Evolutionary conservation across 768 basidiomycete species (phyloP).

Genomic region (Fomitopsis serialis): DNA sequence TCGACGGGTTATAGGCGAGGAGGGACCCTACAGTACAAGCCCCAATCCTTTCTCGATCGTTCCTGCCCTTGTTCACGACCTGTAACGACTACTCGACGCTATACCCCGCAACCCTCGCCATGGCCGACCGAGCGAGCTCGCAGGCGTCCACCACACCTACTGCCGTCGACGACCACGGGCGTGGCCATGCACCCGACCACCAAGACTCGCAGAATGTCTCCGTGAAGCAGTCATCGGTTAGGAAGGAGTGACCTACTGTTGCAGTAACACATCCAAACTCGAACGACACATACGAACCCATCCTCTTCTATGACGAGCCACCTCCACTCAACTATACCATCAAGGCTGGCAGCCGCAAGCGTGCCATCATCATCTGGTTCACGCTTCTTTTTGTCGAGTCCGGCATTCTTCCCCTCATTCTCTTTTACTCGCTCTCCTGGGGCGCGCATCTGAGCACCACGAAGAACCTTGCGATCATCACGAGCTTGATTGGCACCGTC

Average conservation of each 20-base stretch:
- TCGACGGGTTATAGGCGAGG: too few relatives aligned
- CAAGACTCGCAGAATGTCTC: neutral
- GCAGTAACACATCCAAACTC: neutral
- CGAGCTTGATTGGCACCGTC: slow-evolving; percentile 24
- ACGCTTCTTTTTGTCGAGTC: slow-evolving; percentile 24
- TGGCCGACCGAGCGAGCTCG: neutral
- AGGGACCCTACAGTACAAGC: too few relatives aligned
- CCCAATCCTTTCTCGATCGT: neutral
- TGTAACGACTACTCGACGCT: neutral
- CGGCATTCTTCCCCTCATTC: slow-evolving; percentile 25
- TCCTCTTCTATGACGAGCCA: slow-evolving; percentile 4
- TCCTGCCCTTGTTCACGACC: neutral
- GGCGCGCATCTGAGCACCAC: slow-evolving; percentile 24
- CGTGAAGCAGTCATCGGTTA: neutral
- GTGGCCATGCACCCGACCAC: neutral
- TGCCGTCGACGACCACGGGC: neutral
- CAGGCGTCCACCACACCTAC: neutral
- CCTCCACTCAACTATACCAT: slow-evolving; percentile 25
- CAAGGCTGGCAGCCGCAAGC: slow-evolving; percentile 14
- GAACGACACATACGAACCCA: neutral
- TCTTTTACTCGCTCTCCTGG: slow-evolving; percentile 25
- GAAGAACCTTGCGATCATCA: slow-evolving; percentile 28
- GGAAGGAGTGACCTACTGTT: neutral
- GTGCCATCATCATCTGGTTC: slow-evolving; percentile 22
- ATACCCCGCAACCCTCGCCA: neutral